phyloP scores from a whole-genome alignment of 2,329 filamentous ascomycete species.

The Claviceps pusilla region DNA sequence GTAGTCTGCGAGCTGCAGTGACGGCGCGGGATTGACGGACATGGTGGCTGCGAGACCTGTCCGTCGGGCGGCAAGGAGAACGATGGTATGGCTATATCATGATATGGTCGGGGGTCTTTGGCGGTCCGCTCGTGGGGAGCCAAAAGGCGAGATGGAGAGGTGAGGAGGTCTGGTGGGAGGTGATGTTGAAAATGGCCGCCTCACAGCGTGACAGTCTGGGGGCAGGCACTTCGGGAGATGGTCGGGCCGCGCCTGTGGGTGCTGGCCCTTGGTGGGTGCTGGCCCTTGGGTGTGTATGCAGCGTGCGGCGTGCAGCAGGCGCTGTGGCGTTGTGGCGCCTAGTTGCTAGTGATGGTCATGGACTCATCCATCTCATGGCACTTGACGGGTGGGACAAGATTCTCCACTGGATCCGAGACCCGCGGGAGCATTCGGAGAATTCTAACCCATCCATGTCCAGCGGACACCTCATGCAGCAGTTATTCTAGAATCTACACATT shows the following conservation, averaged over 20 bases:
- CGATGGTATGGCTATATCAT: slow-evolving; percentile 7
- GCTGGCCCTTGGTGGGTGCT: not conserved
- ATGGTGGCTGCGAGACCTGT: slow-evolving; percentile 21
- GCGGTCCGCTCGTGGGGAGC: not conserved
- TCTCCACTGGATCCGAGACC: no score
- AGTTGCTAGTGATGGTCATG: no score
- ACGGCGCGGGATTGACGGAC: slow-evolving; percentile 31
- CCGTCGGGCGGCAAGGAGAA: slow-evolving; percentile 10
- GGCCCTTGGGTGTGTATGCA: no score
- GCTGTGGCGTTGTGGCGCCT: no score
- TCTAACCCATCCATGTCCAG: no score
- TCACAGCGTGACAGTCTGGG: not conserved
- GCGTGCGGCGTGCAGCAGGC: no score
- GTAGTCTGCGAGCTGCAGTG: slow-evolving; percentile 64
- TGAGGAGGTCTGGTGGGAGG: not conserved
- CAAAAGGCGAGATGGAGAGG: not conserved
- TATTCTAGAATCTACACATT: no score
- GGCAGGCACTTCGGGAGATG: not conserved
- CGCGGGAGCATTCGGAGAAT: no score
- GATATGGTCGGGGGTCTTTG: not conserved
- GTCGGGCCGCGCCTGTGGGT: not conserved
- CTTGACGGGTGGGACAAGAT: no score
- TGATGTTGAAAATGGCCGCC: not conserved
- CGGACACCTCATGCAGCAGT: no score
- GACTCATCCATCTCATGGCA: no score